Conservation (phyloP, 305 asterid genomes). For the Petunia hybrid region DNA sequence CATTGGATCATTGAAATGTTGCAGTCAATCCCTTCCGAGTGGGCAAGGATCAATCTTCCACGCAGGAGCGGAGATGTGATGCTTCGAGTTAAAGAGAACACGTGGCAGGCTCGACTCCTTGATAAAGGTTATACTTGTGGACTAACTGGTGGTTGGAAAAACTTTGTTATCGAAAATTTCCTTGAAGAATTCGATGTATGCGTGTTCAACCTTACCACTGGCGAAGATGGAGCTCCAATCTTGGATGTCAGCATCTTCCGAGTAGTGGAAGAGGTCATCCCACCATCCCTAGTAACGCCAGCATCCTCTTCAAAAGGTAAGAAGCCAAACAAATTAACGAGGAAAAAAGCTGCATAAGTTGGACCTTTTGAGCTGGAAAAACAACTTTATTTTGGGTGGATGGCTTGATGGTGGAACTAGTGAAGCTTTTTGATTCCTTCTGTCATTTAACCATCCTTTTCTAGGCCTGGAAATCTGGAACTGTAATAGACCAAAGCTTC, state of each 20-base stretch:
- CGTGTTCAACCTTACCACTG: conserved; percentile 25
- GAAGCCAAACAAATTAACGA: background rate
- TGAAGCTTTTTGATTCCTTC: background rate
- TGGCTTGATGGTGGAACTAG: background rate
- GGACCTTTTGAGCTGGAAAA: background rate
- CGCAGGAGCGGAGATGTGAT: conserved; percentile 7
- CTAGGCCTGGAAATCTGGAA: background rate
- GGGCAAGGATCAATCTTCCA: conserved; percentile 43
- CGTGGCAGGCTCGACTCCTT: conserved; percentile 38
- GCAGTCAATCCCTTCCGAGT: conserved; percentile 48
- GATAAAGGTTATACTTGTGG: conserved; percentile 27
- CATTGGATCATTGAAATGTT: background rate
- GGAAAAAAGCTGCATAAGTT: background rate
- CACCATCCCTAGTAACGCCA: background rate
- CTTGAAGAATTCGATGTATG: no score
- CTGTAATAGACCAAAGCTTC: background rate
- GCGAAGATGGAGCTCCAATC: background rate
- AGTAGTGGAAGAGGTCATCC: conserved; percentile 41
- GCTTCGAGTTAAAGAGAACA: conserved; percentile 37
- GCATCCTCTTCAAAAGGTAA: background rate
- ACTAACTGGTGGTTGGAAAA: conserved; percentile 51
- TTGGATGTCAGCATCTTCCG: conserved; percentile 43
- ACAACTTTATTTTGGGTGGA: background rate
- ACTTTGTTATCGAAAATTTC: conserved; percentile 41
- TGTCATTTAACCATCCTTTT: background rate